Evolutionary conservation across 345 rosid genomes (phyloP), one percentile per base, ranked within the genome.

Genomic region (Salix caprea): DNA sequence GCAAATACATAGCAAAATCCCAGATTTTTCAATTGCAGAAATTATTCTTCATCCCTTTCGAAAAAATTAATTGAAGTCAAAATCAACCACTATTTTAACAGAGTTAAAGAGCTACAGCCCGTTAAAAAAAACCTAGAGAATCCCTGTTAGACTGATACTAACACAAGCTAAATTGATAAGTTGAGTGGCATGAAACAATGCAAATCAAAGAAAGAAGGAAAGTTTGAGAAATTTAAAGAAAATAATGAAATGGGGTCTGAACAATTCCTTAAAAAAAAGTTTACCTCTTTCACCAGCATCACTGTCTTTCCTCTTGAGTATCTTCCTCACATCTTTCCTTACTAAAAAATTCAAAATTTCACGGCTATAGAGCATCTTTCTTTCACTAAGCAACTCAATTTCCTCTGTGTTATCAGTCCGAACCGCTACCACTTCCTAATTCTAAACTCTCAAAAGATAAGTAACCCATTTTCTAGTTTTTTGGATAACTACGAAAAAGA

Each of bases 291-390:
- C 88, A 36, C 97, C 98, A 75, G 92, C 98, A 85, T 93, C 97
- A 80, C 97, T 91, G 77, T 89, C 98, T 85, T 93, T 93, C 76
- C 97, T 93, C 86, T 93, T 90, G 73, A 91, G 90, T 65, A 93
- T 87, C 90, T 90, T 93, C 87, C 88, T 88, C 50, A 77, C 97
- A 86, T 91, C 92, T 81, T 87, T 89, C 73, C 69, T 86, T 7
- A 78, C 74, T 46, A 89, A 68, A 76, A 86, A 89, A 77, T 77
- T 82, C 72, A 91, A 70, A 83, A 91, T 84, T 52, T 87, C 84
- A 28, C 77, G 69, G 46, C 82, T 76, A 30, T 68, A 72, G 69
- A 88, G 50, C 88, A 86, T 84, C 39, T 78, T 68, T 34, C 60
- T 36, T 21, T 56, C 68, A 15, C 76, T 65, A 23, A 11, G 19